Evolutionary conservation across 495 filamentous ascomycete species (phyloP).

Genomic region (Penicillium turbatum): DNA sequence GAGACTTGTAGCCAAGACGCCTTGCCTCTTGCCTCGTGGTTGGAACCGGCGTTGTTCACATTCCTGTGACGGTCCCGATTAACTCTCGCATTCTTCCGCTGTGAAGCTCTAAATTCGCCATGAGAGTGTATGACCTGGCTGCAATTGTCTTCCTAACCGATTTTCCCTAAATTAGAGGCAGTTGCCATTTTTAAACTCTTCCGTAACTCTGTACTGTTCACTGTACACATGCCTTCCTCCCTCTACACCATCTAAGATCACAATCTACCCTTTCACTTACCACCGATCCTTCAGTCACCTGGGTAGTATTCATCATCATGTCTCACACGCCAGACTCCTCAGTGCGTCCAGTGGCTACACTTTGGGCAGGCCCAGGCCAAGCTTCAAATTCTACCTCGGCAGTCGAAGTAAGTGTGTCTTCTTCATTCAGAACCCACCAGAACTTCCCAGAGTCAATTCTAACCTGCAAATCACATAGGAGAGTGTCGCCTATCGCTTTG

Average conservation of each 20-base stretch:
- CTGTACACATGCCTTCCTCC: constrained; percentile 5
- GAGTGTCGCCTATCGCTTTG: constrained; percentile 60
- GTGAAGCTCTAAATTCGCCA: constrained; percentile 10
- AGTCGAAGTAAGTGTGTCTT: constrained; percentile 31
- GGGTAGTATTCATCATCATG: constrained; percentile 2
- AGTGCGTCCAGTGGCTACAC: constrained; percentile 34
- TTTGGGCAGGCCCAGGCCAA: constrained; percentile 38
- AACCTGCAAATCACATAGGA: constrained; percentile 35
- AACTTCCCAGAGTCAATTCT: background rate
- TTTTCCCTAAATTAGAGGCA: background rate
- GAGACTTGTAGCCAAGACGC: background rate
- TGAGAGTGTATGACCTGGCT: background rate
- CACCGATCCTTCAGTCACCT: background rate
- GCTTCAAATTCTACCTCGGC: constrained; percentile 32
- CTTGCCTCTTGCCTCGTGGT: constrained; percentile 21
- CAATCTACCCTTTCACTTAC: background rate
- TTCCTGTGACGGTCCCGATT: constrained; percentile 24
- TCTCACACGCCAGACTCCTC: constrained; percentile 22
- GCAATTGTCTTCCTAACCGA: background rate
- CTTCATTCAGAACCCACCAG: background rate
- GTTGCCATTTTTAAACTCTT: background rate
- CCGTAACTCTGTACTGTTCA: no score
- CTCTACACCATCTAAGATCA: constrained; percentile 1
- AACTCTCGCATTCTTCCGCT: constrained; percentile 22
- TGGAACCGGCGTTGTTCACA: constrained; percentile 12